Evolutionary conservation across 139 green algal genomes (phyloP).

Genomic region (Asterochloris erici): DNA sequence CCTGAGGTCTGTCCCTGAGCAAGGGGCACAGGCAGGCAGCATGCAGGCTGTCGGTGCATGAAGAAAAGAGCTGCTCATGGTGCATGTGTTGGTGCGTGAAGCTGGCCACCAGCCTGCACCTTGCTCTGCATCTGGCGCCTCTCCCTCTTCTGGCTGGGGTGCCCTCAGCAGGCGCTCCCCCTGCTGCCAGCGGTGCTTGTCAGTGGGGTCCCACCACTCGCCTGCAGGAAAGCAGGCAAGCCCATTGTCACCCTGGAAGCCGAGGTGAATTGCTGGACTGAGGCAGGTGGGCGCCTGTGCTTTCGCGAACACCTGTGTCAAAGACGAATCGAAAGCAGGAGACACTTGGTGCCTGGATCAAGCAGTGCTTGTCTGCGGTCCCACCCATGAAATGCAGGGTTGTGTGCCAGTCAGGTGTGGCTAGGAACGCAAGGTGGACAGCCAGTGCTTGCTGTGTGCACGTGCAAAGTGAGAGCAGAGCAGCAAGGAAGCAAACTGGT

Average conservation of each 20-base stretch:
- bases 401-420: no score
- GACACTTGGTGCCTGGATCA: background rate
- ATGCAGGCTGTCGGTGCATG: background rate
- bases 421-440: no score
- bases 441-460: no score
- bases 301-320: no score
- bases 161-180: constrained; percentile 22
- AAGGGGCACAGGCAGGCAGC: background rate
- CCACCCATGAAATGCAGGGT: background rate
- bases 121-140: constrained; percentile 20
- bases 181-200: background rate
- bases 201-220: constrained; percentile 9
- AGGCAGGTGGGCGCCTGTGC: no score
- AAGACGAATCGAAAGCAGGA: no score
- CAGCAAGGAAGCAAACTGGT: background rate
- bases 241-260: no score
- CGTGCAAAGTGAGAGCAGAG: no score
- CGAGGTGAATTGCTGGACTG: no score
- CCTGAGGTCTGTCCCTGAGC: background rate
- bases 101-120: background rate
- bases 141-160: constrained; percentile 29
- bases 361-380: constrained; percentile 1
- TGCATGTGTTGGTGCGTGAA: background rate
- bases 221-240: background rate
- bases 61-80: background rate